Evolutionary conservation across 495 filamentous ascomycete genomes (phyloP).

Genomic region (Neurospora sp.): DNA sequence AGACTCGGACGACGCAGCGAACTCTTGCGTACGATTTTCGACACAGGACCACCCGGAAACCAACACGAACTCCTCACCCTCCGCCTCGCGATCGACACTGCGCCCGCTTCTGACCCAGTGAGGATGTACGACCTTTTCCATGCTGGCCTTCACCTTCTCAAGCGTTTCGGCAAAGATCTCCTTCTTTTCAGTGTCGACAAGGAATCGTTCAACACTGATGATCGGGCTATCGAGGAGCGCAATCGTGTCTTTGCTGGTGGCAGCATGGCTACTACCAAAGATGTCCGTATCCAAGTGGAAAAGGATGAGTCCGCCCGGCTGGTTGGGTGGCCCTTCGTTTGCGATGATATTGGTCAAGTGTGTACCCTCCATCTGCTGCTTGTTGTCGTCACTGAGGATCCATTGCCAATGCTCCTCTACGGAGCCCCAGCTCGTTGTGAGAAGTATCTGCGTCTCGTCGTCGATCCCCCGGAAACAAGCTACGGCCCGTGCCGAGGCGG

Average conservation of each 20-base stretch:
- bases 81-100: conserved; percentile 28
- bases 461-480: conserved; percentile 37
- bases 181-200: conserved; percentile 31
- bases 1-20: conserved; percentile 28
- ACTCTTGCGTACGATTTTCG: conserved; percentile 32
- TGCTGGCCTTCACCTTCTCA: conserved; percentile 26
- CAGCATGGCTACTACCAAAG: conserved; percentile 9
- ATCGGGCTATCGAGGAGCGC: conserved; percentile 32
- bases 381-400: conserved; percentile 31
- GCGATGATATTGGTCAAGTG: conserved; percentile 14
- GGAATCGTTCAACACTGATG: conserved; percentile 33
- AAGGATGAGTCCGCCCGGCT: conserved; percentile 21
- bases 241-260: conserved; percentile 6
- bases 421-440: conserved; percentile 43
- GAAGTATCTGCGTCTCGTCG: conserved; percentile 35
- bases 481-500: conserved; percentile 14
- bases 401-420: conserved; percentile 38
- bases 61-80: conserved; percentile 45
- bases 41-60: conserved; percentile 41
- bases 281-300: conserved; percentile 30
- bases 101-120: conserved; percentile 30
- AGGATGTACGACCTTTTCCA: conserved; percentile 33
- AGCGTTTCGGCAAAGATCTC: conserved; percentile 30
- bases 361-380: conserved; percentile 6
- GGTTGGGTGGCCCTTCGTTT: conserved; percentile 21